Conservation (phyloP, 768 basidiomycete species). For the Trichaptum fuscoviolaceum region DNA sequence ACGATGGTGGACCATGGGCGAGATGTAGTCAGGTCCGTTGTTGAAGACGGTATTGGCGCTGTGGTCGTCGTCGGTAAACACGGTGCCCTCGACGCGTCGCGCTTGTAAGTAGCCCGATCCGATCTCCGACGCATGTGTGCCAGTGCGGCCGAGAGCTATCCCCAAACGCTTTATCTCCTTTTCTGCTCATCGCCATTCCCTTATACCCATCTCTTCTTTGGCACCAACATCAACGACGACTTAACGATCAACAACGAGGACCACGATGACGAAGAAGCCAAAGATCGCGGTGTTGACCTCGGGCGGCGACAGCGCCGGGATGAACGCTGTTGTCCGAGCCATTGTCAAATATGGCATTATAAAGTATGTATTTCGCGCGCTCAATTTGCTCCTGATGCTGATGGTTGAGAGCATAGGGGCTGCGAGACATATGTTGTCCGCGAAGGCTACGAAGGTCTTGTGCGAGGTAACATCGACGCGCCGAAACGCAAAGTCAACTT, state of each 20-base stretch:
- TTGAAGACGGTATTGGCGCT: background rate
- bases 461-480: constrained; percentile 72
- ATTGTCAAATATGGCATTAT: constrained; percentile 91
- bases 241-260: background rate
- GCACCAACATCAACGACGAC: background rate
- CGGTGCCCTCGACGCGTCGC: background rate
- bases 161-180: constrained; percentile 2
- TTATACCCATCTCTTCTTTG: constrained; percentile 5
- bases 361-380: constrained; percentile 46
- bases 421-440: constrained; percentile 96
- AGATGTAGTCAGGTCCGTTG: background rate
- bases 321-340: constrained; percentile 93
- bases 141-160: background rate
- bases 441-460: constrained; percentile 97
- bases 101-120: background rate
- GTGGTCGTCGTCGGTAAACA: background rate
- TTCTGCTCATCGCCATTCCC: constrained; percentile 5
- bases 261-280: constrained; percentile 38
- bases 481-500: constrained; percentile 8
- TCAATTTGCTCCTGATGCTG: background rate
- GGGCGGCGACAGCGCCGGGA: constrained; percentile 96
- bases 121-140: constrained; percentile 1
- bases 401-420: constrained; percentile 47
- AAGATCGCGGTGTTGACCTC: constrained; percentile 93
- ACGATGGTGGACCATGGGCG: constrained; percentile 65